Percentiles rank a stretch among this genome's conserved stretches.
phyloP scores from a whole-genome alignment of 805 yeast species.

The Pichia deserticola region DNA sequence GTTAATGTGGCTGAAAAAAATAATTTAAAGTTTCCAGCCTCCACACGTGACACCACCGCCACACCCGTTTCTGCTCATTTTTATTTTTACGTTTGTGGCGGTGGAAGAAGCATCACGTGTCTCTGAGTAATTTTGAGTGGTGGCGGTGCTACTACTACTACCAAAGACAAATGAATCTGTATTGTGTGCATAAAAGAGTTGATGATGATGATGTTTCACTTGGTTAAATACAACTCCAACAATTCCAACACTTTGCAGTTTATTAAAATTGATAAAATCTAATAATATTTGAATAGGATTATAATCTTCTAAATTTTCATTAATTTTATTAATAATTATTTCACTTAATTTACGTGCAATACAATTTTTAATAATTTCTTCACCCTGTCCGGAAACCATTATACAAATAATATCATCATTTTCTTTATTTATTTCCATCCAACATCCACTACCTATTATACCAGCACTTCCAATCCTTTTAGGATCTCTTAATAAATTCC shows the following conservation, averaged over 20 bases:
- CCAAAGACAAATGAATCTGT: conserved; percentile 1
- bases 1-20: too few species aligned
- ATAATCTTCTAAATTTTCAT: not conserved
- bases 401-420: not conserved
- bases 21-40: too few species aligned
- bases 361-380: not conserved
- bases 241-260: not conserved
- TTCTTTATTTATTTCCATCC: not conserved
- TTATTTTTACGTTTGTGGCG: too few species aligned
- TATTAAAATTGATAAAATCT: too few species aligned
- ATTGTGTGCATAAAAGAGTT: not conserved
- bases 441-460: conserved; percentile 2
- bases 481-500: not conserved
- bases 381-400: conserved; percentile 4
- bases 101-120: too few species aligned
- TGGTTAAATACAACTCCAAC: not conserved
- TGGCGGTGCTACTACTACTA: not conserved
- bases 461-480: conserved; percentile 3
- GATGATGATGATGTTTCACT: not conserved
- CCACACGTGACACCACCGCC: too few species aligned
- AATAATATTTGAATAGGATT: not conserved
- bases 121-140: not conserved
- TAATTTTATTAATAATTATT: not conserved
- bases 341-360: not conserved
- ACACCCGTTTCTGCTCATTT: too few species aligned